Base-by-base conservation (phyloP, 257 asterid species). In the Lavandula angustifolia region DNA sequence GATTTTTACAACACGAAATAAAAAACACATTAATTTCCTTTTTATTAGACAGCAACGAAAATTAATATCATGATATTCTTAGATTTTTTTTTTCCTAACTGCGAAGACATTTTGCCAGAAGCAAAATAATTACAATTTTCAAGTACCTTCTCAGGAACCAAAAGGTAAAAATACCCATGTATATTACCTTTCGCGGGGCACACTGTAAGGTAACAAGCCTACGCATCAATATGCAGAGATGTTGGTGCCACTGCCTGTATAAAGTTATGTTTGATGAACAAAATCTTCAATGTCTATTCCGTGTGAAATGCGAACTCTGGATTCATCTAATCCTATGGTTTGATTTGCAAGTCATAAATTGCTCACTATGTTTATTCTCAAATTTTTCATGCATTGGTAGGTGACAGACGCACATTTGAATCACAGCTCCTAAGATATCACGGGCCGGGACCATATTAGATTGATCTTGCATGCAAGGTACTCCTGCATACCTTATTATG, bases 271-370 rank as follows among this genome's bases (percentile, higher is more conserved):
- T 42, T 12, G n/a, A 60, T 31, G 14, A 16, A 38, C n/a, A 46
- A 32, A 17, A 18, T 10, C 44, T 37, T 42, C 34, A 51, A 34
- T 9, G 29, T n/a, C 38, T 51, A 51, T 56, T 50, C 58, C 43
- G 33, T 33, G 29, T 51, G 6, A 51, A 27, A 18, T 41, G 44
- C 43, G 17, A 54, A 33, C 55, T 49, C 17, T 35, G 56, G 46
- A 47, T n/a, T 56, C 35, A 56, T 62, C 55, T 31, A 52, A 35
- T 56, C 41, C 4, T 42, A 43, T 41, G 67, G 71, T 68, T 16
- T 42, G 38, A 47, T 46, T 54, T 40, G 49, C 60, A 47, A 55
- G 29, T 68, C 10, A 49, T 7, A 38, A 16, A 72, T 9, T 9
- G 47, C 31, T 49, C 40, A 56, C 50, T 56, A 14, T 48, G 17